These are phyloP conservation scores for Aspergillus amoenus DNA, from an alignment of 2,329 filamentous ascomycete species.

Conservation along the genomic window DNA sequence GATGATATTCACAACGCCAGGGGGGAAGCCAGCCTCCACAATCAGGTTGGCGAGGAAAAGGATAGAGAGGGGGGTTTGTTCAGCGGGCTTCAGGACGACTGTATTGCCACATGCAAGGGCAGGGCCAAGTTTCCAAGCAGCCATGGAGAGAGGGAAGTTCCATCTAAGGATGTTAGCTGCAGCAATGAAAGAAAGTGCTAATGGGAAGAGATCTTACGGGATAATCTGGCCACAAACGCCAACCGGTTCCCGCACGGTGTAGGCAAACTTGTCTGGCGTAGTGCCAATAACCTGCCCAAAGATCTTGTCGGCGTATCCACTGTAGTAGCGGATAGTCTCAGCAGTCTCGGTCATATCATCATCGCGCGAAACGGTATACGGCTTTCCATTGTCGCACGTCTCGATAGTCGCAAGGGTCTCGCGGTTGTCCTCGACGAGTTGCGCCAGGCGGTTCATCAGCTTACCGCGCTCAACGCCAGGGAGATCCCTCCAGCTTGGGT, in stretches of 20 bases:
- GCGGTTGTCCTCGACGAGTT: conserved; percentile 65
- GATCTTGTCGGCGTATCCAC: conserved; percentile 89
- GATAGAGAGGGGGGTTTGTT: conserved; percentile 35
- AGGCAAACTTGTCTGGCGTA: conserved; percentile 70
- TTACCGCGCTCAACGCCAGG: conserved; percentile 59
- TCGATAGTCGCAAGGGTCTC: conserved; percentile 66
- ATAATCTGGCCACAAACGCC: conserved; percentile 86
- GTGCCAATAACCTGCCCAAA: conserved; percentile 72
- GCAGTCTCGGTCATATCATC: conserved; percentile 69
- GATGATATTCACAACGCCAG: conserved; percentile 36
- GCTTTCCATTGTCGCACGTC: conserved; percentile 69
- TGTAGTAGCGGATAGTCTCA: conserved; percentile 79
- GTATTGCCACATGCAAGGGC: conserved; percentile 37
- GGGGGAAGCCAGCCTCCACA: conserved; percentile 35
- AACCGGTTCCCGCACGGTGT: conserved; percentile 74
- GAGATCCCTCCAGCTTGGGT: conserved; percentile 35
- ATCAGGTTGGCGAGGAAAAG: conserved; percentile 34
- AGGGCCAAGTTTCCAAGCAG: conserved; percentile 46
- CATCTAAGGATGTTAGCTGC: conserved; percentile 41
- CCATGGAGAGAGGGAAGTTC: conserved; percentile 84
- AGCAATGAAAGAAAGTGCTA: no score
- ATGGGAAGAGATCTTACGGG: conserved; percentile 41
- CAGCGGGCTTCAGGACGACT: conserved; percentile 34
- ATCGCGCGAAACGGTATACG: conserved; percentile 50
- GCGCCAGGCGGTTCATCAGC: conserved; percentile 69